These are phyloP conservation scores for Colletotrichum truncatum DNA, from an alignment of 2,329 filamentous ascomycete species.

Conservation along the genomic window DNA sequence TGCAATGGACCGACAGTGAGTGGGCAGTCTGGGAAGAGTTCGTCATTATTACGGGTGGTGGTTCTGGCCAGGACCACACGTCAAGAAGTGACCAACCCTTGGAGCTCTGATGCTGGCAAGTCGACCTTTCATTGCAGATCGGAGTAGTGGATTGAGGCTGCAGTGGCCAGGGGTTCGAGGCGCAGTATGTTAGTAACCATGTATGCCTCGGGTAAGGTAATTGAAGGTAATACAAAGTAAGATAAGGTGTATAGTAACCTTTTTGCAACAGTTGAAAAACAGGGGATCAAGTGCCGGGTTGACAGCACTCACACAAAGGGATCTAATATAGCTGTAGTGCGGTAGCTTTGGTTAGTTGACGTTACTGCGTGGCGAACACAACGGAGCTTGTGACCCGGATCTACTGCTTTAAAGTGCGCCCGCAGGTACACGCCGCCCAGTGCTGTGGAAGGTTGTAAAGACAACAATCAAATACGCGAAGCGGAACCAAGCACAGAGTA, in stretches of 20 bases:
- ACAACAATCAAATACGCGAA: not conserved
- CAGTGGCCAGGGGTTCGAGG: conserved; percentile 17
- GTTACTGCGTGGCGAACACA: not conserved
- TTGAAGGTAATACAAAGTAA: not conserved
- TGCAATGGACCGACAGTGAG: not conserved
- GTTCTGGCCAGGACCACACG: not conserved
- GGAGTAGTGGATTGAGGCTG: not conserved
- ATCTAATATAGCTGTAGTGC: too few relatives aligned
- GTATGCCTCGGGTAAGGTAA: not conserved
- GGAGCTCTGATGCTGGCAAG: conserved; percentile 7
- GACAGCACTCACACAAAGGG: too few relatives aligned
- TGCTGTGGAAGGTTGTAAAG: not conserved
- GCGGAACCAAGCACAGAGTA: too few relatives aligned
- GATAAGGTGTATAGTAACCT: not conserved
- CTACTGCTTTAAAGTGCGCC: not conserved
- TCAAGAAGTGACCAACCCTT: not conserved
- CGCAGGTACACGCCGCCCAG: not conserved
- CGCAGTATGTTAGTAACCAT: not conserved
- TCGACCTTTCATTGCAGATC: conserved; percentile 10
- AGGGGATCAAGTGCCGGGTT: not conserved
- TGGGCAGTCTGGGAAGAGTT: not conserved
- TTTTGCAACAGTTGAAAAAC: not conserved
- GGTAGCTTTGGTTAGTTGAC: too few relatives aligned
- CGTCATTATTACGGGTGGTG: not conserved
- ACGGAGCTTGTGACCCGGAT: not conserved